phyloP scores from a whole-genome alignment of 2,329 filamentous ascomycete species.

The Dactylellina sp. region DNA sequence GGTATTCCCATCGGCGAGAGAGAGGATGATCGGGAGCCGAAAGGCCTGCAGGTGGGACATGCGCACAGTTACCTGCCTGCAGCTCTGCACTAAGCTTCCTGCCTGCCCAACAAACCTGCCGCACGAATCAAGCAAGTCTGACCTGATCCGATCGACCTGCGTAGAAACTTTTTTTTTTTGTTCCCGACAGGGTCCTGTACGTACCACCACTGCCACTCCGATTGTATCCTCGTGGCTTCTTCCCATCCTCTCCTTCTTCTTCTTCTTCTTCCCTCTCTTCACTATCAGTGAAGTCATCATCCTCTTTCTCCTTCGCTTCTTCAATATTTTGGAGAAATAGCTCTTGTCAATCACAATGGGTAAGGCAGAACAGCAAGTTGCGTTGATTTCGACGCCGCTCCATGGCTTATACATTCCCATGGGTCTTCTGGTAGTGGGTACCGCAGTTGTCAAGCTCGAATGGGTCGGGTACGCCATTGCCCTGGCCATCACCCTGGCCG shows the following conservation, averaged over 20 bases:
- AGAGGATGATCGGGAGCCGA: constrained; percentile 40
- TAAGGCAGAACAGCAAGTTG: constrained; percentile 47
- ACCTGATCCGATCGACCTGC: constrained; percentile 2
- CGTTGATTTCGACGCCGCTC: constrained; percentile 58
- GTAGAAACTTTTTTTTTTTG: constrained; percentile 23
- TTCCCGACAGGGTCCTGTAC: constrained; percentile 9
- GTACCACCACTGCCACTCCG: background rate
- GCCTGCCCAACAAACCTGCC: constrained; percentile 40
- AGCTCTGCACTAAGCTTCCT: constrained; percentile 18
- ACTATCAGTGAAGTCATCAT: constrained; percentile 7
- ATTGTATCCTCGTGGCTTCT: constrained; percentile 18
- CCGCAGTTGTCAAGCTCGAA: constrained; percentile 80
- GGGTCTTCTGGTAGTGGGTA: constrained; percentile 80
- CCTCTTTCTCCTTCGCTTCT: background rate
- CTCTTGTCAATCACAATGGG: constrained; percentile 13
- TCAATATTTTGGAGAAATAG: background rate
- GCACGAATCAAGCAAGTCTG: constrained; percentile 2
- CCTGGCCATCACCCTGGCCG: constrained; percentile 74
- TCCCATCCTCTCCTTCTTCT: background rate
- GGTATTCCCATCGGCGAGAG: background rate
- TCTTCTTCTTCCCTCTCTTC: constrained; percentile 4
- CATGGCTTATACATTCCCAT: constrained; percentile 85
- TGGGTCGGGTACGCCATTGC: constrained; percentile 78
- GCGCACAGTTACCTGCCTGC: background rate
- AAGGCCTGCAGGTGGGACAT: constrained; percentile 18